These are phyloP conservation scores for Globisporangium middletonii DNA, from an alignment of 352 stramenopile species.

Conservation along the genomic window DNA sequence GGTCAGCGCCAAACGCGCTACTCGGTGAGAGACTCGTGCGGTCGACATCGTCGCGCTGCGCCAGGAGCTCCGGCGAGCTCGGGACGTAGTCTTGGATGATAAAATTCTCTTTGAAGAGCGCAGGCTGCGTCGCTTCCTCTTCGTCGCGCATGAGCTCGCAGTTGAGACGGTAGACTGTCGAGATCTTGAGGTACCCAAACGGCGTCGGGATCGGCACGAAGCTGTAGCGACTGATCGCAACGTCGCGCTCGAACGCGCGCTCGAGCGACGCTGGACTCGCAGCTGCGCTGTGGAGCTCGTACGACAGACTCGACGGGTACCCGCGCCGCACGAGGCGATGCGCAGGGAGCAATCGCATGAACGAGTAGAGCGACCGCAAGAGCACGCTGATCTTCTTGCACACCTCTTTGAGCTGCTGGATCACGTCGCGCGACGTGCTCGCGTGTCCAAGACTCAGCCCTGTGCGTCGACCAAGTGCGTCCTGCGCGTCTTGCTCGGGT, in stretches of 20 bases:
- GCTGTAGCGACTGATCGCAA: conserved; percentile 56
- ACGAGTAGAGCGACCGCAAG: conserved; percentile 63
- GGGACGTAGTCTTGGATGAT: conserved; percentile 87
- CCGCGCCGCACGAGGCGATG: conserved; percentile 63
- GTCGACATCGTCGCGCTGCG: conserved; percentile 9
- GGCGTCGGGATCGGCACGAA: conserved; percentile 75
- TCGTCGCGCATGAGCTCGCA: conserved; percentile 38
- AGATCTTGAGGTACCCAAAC: conserved; percentile 68
- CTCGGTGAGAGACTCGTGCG: background rate
- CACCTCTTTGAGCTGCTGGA: conserved; percentile 76
- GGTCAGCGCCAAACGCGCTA: conserved; percentile 3
- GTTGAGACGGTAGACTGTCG: conserved; percentile 57
- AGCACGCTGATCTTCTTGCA: conserved; percentile 75
- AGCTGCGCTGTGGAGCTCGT: conserved; percentile 38
- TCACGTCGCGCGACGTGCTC: conserved; percentile 50
- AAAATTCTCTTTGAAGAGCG: conserved; percentile 68
- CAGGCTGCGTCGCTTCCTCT: conserved; percentile 21
- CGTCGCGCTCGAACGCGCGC: conserved; percentile 28
- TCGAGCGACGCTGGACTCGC: conserved; percentile 8
- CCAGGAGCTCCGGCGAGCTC: conserved; percentile 35
- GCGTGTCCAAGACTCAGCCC: background rate
- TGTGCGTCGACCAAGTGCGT: conserved; percentile 7
- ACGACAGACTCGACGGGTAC: conserved; percentile 60
- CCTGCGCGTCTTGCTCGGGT: conserved; percentile 21
- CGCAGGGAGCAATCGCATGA: conserved; percentile 68